Percentiles rank a stretch among this genome's conserved stretches.
Conservation (phyloP, 331 rosid genomes). For the Dryas integrifolia region DNA sequence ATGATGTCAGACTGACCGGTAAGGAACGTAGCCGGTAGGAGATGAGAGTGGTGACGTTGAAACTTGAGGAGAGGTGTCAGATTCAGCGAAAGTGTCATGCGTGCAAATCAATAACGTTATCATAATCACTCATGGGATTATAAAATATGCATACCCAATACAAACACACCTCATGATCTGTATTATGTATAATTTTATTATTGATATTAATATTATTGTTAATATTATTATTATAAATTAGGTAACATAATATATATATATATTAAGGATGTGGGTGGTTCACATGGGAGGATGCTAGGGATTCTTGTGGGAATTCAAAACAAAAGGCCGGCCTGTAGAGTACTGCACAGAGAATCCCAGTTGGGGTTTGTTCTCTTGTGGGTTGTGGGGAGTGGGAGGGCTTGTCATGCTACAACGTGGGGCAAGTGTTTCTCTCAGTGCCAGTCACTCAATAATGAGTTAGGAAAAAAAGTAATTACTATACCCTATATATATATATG, state of each 20-base stretch:
- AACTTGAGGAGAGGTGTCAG: no score
- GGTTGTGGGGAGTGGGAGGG: conserved; percentile 17
- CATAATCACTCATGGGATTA: conserved; percentile 17
- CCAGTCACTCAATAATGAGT: conserved; percentile 30
- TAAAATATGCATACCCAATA: not conserved
- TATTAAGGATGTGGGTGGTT: conserved; percentile 22
- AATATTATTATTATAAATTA: conserved; percentile 27
- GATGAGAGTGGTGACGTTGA: conserved; percentile 27
- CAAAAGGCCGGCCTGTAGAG: conserved; percentile 38
- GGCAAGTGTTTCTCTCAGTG: conserved; percentile 49
- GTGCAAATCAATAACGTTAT: conserved; percentile 32
- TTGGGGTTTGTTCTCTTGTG: conserved; percentile 59
- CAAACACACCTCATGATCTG: conserved; percentile 20
- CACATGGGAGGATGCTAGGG: conserved; percentile 56
- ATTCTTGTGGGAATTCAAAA: conserved; percentile 39
- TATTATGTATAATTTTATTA: conserved; percentile 19
- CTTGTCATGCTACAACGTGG: conserved; percentile 65
- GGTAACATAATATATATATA: conserved; percentile 1
- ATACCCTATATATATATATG: no score
- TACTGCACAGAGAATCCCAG: conserved; percentile 66
- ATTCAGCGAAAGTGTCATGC: conserved; percentile 41
- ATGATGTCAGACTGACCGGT: not conserved
- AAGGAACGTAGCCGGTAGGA: not conserved
- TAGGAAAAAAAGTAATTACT: not conserved
- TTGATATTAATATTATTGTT: not conserved